Conservation (phyloP, 768 basidiomycete genomes). For the Tephrocybe sp. region DNA sequence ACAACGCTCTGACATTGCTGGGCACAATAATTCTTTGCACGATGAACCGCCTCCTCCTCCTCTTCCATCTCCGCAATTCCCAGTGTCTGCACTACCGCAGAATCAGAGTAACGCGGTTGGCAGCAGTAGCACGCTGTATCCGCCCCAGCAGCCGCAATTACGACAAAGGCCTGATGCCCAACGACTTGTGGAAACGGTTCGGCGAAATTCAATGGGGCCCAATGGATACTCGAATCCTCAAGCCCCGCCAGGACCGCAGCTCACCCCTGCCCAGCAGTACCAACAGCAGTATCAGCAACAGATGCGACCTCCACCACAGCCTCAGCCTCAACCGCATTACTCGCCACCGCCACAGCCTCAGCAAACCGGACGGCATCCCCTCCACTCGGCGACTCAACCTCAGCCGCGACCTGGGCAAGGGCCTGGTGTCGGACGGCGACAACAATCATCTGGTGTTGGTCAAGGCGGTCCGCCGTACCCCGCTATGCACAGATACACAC, state of each 20-base stretch:
- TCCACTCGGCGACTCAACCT: constrained; percentile 5
- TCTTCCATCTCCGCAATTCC: constrained; percentile 14
- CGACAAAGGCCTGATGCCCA: constrained; percentile 30
- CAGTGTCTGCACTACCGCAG: constrained; percentile 7
- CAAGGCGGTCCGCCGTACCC: constrained; percentile 26
- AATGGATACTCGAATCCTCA: constrained; percentile 6
- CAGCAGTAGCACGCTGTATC: neutral
- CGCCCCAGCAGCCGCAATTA: constrained; percentile 8
- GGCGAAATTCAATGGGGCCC: constrained; percentile 41
- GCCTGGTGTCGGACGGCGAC: constrained; percentile 12
- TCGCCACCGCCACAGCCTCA: constrained; percentile 10
- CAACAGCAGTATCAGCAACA: constrained; percentile 13
- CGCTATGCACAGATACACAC: constrained; percentile 43
- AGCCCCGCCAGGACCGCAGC: constrained; percentile 8
- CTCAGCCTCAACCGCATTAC: constrained; percentile 15
- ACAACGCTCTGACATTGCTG: constrained; percentile 44
- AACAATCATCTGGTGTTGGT: constrained; percentile 11
- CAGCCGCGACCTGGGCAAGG: constrained; percentile 6
- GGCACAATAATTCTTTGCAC: neutral
- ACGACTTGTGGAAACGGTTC: constrained; percentile 51
- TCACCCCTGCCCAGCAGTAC: constrained; percentile 17
- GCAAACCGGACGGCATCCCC: constrained; percentile 11
- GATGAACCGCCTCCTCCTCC: constrained; percentile 2
- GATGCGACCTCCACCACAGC: constrained; percentile 11
- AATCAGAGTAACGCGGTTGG: constrained; percentile 1